Base-by-base conservation (phyloP, 176 grass and related monocot species). In the Hsuehochloa calcarea region DNA sequence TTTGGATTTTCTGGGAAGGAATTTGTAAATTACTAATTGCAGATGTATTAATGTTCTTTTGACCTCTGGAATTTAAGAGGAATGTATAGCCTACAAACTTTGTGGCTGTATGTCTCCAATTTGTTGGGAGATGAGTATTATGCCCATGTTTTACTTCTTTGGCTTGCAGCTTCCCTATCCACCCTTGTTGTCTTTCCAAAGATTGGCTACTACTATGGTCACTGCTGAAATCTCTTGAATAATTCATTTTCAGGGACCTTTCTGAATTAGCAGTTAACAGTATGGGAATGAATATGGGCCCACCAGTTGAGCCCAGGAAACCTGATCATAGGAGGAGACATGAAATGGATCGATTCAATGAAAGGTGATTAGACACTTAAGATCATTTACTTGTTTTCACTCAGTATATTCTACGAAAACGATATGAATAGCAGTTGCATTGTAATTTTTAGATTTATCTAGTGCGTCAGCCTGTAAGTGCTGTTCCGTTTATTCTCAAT, bases 231-330 rank as follows among this genome's bases (percentile, higher is more conserved):
- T 62, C 41, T 78, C 70, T 85, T 73, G 41, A 63, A 79, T 88
- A 34, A 19, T 80, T 66, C 66, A 63, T 81, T 91, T 90, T 51
- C 79, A 99, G 97, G 93, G 92, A 94, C 77, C 87, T 99, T 79
- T 93, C 88, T 58, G 92, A 99, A 79, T 89, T 99, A 71, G 93
- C 91, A 39, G 82, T 99, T 23, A 89, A 90, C 37, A 79, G 88
- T 64, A 92, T 93, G 83, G 91, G 84, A 72, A 89, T 99, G 90
- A 96, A 92, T 80, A 90, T 94, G 84, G 88, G 87, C 31, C 93
- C 82, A 71, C 93, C 88, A 46, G 68, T 88, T 87, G 85, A 91
- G 80, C 74, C 67, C 22, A 91, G 88, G 52, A 92, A 90, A 89
- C 87, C 85, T 88, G 91, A 97, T 80, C 68, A 65, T 70, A 91